Evolutionary conservation across 2,329 filamentous ascomycete species (phyloP).

Genomic region (Kalaharituber pfeilii): DNA sequence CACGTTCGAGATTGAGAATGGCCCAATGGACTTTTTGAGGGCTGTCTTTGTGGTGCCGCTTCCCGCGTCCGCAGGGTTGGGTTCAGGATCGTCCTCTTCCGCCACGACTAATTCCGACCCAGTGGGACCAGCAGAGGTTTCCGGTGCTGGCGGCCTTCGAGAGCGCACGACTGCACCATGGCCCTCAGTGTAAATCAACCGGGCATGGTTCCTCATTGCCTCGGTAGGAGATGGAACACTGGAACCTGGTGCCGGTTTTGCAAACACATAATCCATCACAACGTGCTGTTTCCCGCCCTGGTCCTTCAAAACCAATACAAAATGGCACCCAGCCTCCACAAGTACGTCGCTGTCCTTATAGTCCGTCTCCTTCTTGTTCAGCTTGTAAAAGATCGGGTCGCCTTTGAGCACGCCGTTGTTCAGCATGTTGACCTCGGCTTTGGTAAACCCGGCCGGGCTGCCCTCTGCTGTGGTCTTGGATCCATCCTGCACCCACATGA

Average conservation of each 20-base stretch:
- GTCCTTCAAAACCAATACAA: conserved; percentile 15
- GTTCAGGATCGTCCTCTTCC: too few species aligned
- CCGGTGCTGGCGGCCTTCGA: too few species aligned
- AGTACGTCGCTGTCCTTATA: conserved; percentile 7
- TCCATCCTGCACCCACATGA: conserved; percentile 24
- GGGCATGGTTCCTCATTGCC: too few species aligned
- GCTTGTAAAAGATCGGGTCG: conserved; percentile 18
- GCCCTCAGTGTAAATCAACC: too few species aligned
- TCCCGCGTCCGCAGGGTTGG: too few species aligned
- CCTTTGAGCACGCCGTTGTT: too few species aligned
- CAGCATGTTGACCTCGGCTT: conserved; percentile 13
- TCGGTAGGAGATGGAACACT: too few species aligned
- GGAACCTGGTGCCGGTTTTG: neutral
- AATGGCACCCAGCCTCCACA: conserved; percentile 12
- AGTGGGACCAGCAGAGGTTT: too few species aligned
- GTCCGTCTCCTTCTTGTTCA: conserved; percentile 10
- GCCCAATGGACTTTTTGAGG: conserved; percentile 24
- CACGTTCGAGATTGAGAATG: conserved; percentile 27
- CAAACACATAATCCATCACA: conserved; percentile 15
- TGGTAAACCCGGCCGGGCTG: conserved; percentile 16
- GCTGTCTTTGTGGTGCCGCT: too few species aligned
- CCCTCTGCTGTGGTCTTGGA: too few species aligned
- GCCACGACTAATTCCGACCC: too few species aligned
- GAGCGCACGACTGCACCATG: too few species aligned
- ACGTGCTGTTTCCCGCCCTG: conserved; percentile 7